Evolutionary conservation across 768 basidiomycete species (phyloP).

Genomic region (Naganishia vaughanmartiniae): DNA sequence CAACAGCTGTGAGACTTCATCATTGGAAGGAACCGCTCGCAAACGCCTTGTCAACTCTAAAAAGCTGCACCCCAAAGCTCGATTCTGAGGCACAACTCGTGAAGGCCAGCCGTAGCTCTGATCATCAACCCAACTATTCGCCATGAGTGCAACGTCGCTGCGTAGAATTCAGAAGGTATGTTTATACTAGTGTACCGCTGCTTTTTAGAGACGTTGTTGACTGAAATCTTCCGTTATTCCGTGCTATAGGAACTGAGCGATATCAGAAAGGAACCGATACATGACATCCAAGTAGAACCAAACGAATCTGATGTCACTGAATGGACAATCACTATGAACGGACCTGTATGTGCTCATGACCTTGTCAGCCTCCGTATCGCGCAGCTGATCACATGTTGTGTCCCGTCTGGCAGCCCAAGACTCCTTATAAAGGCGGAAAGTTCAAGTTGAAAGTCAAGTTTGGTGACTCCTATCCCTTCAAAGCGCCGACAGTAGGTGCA

Average conservation of each 20-base stretch:
- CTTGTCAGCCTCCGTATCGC: background rate
- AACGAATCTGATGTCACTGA: conserved; percentile 47
- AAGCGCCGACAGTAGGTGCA: conserved; percentile 42
- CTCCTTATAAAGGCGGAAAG: conserved; percentile 50
- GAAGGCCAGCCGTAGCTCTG: background rate
- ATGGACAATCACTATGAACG: conserved; percentile 47
- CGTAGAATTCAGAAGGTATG: conserved; percentile 42
- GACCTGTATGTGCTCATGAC: conserved; percentile 41
- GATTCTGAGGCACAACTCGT: background rate
- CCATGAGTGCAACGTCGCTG: conserved; percentile 26
- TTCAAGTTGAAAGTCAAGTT: conserved; percentile 49
- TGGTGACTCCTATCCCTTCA: conserved; percentile 51
- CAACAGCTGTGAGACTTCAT: background rate
- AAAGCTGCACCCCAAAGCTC: background rate
- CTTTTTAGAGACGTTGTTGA: background rate
- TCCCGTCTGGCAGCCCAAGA: conserved; percentile 32
- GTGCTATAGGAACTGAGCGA: conserved; percentile 42
- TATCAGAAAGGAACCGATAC: conserved; percentile 39
- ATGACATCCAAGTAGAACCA: conserved; percentile 42
- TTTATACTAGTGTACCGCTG: background rate
- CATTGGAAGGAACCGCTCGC: background rate
- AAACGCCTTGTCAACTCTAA: background rate
- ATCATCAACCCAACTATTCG: background rate
- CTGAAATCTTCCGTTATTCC: background rate
- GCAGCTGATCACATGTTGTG: background rate